Percentiles rank a stretch among this genome's conserved stretches.
These are phyloP conservation scores for Fusarium pininemorale DNA, from an alignment of 2,329 filamentous ascomycete species.

Conservation along the genomic window DNA sequence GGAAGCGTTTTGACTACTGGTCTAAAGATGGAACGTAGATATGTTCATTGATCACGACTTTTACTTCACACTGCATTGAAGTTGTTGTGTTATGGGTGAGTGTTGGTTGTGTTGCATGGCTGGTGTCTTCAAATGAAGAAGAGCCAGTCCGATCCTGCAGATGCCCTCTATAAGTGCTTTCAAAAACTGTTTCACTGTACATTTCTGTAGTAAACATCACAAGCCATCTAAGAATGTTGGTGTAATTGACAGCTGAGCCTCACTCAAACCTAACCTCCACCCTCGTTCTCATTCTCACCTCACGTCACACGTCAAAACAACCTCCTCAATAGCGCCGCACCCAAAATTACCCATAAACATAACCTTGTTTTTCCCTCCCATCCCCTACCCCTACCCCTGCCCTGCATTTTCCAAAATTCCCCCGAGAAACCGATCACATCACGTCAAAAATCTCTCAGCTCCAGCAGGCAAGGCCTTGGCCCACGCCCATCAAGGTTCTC, in stretches of 20 bases:
- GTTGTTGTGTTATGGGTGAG: neutral
- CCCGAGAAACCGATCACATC: neutral
- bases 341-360: slow-evolving; percentile 28
- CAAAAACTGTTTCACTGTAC: accelerated
- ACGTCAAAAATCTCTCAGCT: slow-evolving; percentile 12
- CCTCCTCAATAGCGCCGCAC: neutral
- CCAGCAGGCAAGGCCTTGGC: slow-evolving; percentile 5
- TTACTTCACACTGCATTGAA: neutral
- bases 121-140: neutral
- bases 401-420: neutral
- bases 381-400: slow-evolving; percentile 4
- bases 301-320: slow-evolving; percentile 13
- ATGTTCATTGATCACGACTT: slow-evolving; percentile 3
- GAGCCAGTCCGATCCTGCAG: neutral
- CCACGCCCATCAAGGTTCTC: slow-evolving; percentile 39
- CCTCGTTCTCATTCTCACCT: neutral
- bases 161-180: neutral
- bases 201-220: too few species aligned
- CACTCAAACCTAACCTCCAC: neutral
- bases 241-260: neutral
- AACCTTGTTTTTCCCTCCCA: slow-evolving; percentile 21
- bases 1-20: neutral
- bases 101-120: neutral
- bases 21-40: neutral
- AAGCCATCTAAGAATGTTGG: neutral